Conservation (phyloP, 2,329 filamentous ascomycete genomes). For the Diaporthe batatas region DNA sequence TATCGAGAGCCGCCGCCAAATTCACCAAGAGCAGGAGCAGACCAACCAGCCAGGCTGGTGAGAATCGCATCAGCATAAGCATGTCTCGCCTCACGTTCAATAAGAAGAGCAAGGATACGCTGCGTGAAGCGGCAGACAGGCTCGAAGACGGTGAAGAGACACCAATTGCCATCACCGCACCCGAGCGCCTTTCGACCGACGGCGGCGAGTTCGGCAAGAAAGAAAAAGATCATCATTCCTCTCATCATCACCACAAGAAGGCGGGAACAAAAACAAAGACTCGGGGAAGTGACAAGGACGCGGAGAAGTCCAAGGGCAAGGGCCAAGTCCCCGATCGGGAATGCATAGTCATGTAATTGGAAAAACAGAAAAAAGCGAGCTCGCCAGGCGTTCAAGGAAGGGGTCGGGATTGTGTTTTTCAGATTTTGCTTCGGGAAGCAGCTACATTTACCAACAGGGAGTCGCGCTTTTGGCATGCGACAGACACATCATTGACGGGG, state of each 20-base stretch:
- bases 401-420: conserved; percentile 2
- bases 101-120: conserved; percentile 65
- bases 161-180: conserved; percentile 33
- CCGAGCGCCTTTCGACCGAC: conserved; percentile 34
- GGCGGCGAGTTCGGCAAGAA: conserved; percentile 45
- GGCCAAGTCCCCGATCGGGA: conserved; percentile 58
- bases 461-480: conserved; percentile 15
- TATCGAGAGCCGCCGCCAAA: conserved; percentile 70
- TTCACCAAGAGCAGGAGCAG: conserved; percentile 67
- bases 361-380: conserved; percentile 4
- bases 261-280: conserved; percentile 55
- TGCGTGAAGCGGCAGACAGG: conserved; percentile 50
- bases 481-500: conserved; percentile 2
- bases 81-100: conserved; percentile 69
- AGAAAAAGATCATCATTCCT: conserved; percentile 47
- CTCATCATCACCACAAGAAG: conserved; percentile 51
- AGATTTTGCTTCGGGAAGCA: conserved; percentile 22
- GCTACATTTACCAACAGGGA: conserved; percentile 25
- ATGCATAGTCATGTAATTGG: conserved; percentile 60
- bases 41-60: conserved; percentile 70
- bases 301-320: conserved; percentile 54
- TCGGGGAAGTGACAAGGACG: conserved; percentile 47
- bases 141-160: conserved; percentile 41
- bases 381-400: conserved; percentile 35
- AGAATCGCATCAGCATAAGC: conserved; percentile 68